Conservation (phyloP, 495 filamentous ascomycete genomes). For the Neurospora hispaniola region DNA sequence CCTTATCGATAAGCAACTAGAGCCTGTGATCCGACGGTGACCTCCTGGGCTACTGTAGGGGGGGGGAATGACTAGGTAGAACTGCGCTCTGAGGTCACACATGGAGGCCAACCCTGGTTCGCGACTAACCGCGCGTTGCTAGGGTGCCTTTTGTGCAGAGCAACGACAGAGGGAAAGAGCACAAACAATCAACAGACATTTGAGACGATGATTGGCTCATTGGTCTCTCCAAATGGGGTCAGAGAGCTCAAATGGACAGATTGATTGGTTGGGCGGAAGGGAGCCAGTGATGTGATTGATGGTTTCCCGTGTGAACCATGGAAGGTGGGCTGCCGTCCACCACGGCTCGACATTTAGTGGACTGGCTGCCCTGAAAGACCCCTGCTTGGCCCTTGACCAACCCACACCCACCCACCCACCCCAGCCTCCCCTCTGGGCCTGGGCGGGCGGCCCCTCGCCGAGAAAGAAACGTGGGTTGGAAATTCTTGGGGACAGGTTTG, state of each 20-base stretch:
- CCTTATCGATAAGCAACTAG: not conserved
- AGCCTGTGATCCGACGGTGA: not conserved
- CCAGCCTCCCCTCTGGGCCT: not conserved
- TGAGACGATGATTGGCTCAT: not conserved
- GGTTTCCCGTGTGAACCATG: not conserved
- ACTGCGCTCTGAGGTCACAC: not conserved
- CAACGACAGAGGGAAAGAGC: not conserved
- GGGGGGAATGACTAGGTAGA: not conserved
- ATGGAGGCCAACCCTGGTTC: not conserved
- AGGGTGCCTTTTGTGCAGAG: not conserved
- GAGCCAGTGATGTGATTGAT: not conserved
- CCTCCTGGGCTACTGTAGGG: not conserved
- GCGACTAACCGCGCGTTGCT: not conserved
- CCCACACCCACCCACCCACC: not conserved
- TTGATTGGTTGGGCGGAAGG: not conserved
- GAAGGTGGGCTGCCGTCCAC: not conserved
- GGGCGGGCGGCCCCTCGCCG: not conserved
- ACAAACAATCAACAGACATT: not conserved
- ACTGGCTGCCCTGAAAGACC: not conserved
- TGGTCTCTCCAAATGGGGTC: not conserved
- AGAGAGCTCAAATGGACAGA: not conserved
- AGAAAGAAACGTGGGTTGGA: not conserved
- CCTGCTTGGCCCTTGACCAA: not conserved
- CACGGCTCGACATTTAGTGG: not conserved
- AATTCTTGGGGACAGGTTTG: not conserved